A percentile compares a stretch with the other conserved stretches of the same genome.
phyloP scores from a whole-genome alignment of 257 asterid species.

The Nicotiana benthamiana region DNA sequence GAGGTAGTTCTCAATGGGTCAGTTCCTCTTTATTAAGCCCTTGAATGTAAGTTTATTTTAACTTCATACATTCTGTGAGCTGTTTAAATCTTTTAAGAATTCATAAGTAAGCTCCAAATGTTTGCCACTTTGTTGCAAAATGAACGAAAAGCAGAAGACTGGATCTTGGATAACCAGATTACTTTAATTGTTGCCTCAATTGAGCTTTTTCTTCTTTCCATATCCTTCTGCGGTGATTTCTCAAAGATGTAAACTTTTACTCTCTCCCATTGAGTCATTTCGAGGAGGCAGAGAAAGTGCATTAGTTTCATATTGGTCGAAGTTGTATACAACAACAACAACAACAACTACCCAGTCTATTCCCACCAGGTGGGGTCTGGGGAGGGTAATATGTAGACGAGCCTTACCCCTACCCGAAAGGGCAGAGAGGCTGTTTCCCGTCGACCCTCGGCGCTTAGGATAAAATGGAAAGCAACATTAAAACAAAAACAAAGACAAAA shows the following conservation, averaged over 20 bases:
- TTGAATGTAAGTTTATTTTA: background rate
- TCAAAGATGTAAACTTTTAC: background rate
- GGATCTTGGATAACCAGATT: background rate
- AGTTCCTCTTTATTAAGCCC: slow-evolving; percentile 39
- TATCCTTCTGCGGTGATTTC: background rate
- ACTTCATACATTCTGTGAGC: background rate
- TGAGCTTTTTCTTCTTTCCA: background rate
- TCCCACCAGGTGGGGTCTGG: too few relatives aligned
- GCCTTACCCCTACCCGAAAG: too few relatives aligned
- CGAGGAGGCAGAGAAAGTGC: background rate
- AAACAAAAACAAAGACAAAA: too few relatives aligned
- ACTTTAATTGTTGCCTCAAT: background rate
- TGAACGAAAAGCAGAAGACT: background rate
- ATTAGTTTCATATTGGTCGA: background rate
- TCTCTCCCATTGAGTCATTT: background rate
- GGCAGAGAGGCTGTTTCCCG: too few relatives aligned
- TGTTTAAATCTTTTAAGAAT: background rate
- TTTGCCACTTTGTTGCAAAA: background rate
- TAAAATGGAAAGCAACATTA: too few relatives aligned
- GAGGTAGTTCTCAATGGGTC: slow-evolving; percentile 74
- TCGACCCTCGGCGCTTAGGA: too few relatives aligned
- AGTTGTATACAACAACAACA: too few relatives aligned
- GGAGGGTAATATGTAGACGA: too few relatives aligned
- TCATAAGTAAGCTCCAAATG: background rate
- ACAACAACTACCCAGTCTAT: too few relatives aligned